Conservation (phyloP, 23 red algal genomes). For the Gracilaria gracilis region DNA sequence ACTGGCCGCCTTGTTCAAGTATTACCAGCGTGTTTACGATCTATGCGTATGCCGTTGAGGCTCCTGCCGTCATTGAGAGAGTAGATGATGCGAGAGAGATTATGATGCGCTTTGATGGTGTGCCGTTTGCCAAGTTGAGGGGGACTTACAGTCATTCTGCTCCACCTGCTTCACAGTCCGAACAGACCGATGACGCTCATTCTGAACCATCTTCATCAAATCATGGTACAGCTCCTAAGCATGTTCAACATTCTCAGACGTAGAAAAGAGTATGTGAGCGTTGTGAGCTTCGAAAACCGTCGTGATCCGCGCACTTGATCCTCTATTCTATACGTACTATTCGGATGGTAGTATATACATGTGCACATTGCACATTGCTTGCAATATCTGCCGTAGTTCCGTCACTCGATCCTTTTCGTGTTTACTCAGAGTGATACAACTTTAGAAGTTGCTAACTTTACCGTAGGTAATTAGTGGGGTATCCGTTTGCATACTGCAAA, state of each 20-base stretch:
- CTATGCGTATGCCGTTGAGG: slow-evolving; percentile 77
- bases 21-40: slow-evolving; percentile 56
- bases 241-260: background rate
- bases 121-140: slow-evolving; percentile 64
- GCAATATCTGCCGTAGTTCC: background rate
- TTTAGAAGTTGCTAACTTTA: slow-evolving; percentile 9
- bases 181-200: background rate
- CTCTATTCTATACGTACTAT: background rate
- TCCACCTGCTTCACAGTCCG: background rate
- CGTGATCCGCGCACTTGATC: background rate
- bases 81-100: slow-evolving; percentile 68
- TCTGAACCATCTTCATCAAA: background rate
- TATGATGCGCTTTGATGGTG: slow-evolving; percentile 79
- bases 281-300: background rate
- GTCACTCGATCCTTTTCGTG: background rate
- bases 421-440: background rate
- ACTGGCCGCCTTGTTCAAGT: slow-evolving; percentile 75
- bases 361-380: background rate
- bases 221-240: background rate
- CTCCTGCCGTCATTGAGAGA: slow-evolving; percentile 52
- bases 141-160: slow-evolving; percentile 33
- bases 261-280: background rate
- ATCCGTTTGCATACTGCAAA: background rate
- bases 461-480: background rate
- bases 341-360: too few relatives aligned